Evolutionary conservation across 2,329 filamentous ascomycete genomes (phyloP).

Genomic region (Fusarium penzigii): DNA sequence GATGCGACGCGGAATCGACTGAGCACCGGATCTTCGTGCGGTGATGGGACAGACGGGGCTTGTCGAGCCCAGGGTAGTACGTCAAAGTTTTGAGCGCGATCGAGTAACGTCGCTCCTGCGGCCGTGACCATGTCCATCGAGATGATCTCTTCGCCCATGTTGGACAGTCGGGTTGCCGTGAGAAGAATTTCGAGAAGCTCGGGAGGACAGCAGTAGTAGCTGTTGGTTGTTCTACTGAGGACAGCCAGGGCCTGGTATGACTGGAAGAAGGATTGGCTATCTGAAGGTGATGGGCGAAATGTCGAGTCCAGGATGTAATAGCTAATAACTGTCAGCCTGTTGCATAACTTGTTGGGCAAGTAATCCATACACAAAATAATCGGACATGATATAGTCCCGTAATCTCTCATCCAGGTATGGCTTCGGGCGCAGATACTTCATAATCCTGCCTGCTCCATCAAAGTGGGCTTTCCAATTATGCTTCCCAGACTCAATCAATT

Average conservation of each 20-base stretch:
- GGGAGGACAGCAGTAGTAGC: constrained; percentile 49
- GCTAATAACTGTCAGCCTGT: constrained; percentile 26
- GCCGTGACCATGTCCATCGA: constrained; percentile 33
- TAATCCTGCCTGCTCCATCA: constrained; percentile 46
- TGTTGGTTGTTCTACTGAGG: constrained; percentile 43
- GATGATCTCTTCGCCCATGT: constrained; percentile 27
- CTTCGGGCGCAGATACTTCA: constrained; percentile 40
- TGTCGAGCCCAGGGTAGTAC: constrained; percentile 42
- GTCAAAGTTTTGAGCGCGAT: constrained; percentile 42
- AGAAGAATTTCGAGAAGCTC: constrained; percentile 46
- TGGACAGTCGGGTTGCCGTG: constrained; percentile 43
- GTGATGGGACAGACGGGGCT: constrained; percentile 35
- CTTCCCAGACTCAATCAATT: constrained; percentile 51
- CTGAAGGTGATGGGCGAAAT: constrained; percentile 39
- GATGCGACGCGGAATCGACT: constrained; percentile 43
- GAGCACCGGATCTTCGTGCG: constrained; percentile 36
- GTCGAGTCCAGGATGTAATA: constrained; percentile 50
- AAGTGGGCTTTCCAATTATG: constrained; percentile 50
- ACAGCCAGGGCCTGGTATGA: constrained; percentile 39
- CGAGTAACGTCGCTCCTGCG: constrained; percentile 36
- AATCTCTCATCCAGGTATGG: constrained; percentile 37
- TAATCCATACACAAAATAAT: constrained; percentile 45
- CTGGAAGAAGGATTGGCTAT: constrained; percentile 36
- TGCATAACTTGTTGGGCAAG: neutral
- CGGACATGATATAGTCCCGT: constrained; percentile 48